Conservation (phyloP, 1,284 basidiomycete genomes). For the Inonotus hispidus region DNA sequence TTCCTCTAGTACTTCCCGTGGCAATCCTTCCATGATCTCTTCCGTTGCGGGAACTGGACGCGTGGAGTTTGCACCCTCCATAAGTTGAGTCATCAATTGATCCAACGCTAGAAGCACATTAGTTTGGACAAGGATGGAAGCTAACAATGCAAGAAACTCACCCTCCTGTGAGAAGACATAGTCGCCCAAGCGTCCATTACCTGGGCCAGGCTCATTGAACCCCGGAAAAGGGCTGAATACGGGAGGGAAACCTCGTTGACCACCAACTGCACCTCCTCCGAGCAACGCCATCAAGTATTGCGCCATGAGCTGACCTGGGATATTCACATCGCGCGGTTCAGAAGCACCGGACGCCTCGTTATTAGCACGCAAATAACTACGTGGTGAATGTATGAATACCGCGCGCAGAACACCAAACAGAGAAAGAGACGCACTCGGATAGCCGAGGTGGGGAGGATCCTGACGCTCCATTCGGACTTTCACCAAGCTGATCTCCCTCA, state of each 20-base stretch:
- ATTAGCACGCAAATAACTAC: conserved; percentile 13
- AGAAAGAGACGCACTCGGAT: conserved; percentile 28
- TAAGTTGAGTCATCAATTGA: conserved; percentile 71
- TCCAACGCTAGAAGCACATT: conserved; percentile 55
- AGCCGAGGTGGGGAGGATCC: conserved; percentile 23
- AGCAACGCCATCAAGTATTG: conserved; percentile 66
- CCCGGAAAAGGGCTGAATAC: conserved; percentile 35
- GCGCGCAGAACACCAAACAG: background rate
- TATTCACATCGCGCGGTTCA: conserved; percentile 25
- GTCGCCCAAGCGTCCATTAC: conserved; percentile 63
- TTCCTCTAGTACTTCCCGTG: conserved; percentile 53
- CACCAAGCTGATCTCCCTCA: conserved; percentile 19
- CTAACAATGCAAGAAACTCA: conserved; percentile 23
- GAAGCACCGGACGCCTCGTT: conserved; percentile 22
- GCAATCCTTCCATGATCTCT: conserved; percentile 57
- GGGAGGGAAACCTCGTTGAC: conserved; percentile 25
- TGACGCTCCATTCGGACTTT: conserved; percentile 16
- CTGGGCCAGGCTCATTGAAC: conserved; percentile 30
- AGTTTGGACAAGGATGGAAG: background rate
- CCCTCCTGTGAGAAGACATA: conserved; percentile 83
- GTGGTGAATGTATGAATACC: background rate
- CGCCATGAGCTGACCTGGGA: conserved; percentile 58
- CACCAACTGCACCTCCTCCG: conserved; percentile 33
- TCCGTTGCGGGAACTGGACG: conserved; percentile 72
- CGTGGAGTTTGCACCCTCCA: conserved; percentile 62